Base-by-base conservation (phyloP, 441 rosid species). In the Melastoma candidum region DNA sequence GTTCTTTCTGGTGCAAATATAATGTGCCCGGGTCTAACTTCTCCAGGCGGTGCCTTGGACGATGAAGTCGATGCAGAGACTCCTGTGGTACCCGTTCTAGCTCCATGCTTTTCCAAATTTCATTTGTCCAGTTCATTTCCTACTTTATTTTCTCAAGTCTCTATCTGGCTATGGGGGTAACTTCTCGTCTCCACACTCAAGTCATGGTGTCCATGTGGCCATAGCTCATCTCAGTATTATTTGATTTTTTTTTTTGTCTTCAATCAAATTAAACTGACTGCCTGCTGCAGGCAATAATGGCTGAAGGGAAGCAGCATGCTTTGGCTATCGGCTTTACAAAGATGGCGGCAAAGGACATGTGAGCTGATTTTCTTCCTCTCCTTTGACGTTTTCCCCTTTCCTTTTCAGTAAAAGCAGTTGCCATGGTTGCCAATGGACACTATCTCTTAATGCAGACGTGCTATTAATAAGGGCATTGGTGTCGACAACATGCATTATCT, bases 11-110 rank as follows among this genome's bases (percentile, higher is more conserved):
- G 98, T 68, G 98, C 97, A 68, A 93, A 93, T 78, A 89, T 93
- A 67, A 93, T 89, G 97, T 89, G 98, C 53, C 97, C 97, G 75
- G 98, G 98, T 66, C 98, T 89, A 57, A 89, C 97, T 36, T 93
- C 98, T 64, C 98, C 93, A 2, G 96, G 97, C 49, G 97, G 98
- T 51, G 85, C 67, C 68, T 69, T 93, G 70, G 97, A 93, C 70
- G 90, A 81, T 25, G 85, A 83, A 81, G 97, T 93, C 17, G 93
- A 71, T 2, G 77, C 88, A 43, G 97, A 93, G 70, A 86, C 84
- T 48, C 98, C 97, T 25, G 98, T 93, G 89, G 98, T 86, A 83
- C 56, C 56, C 71, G 44, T 52, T 48, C 51, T 14, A 26, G 49
- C 51, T 54, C 51, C 45, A n/a, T 1, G 8, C 25, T 3, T 51